Evolutionary conservation across 2,329 filamentous ascomycete genomes (phyloP).

Genomic region (Alternaria sp.): DNA sequence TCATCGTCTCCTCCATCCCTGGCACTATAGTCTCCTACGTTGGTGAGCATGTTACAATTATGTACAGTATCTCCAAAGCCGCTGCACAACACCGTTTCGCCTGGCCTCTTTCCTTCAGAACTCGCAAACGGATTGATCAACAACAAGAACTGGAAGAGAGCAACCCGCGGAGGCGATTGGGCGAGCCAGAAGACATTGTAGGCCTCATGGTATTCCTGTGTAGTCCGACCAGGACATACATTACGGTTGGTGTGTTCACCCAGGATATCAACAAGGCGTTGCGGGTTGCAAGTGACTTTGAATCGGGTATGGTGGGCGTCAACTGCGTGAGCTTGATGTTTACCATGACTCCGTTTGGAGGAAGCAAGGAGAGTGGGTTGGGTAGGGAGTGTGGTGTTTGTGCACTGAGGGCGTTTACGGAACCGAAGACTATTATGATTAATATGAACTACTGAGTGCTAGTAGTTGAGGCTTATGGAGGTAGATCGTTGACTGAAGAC

Average conservation of each 20-base stretch:
- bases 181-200: conserved; percentile 50
- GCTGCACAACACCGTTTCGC: conserved; percentile 53
- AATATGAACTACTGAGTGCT: conserved; percentile 47
- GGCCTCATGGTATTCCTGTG: conserved; percentile 50
- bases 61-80: conserved; percentile 54
- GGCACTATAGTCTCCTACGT: conserved; percentile 51
- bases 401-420: conserved; percentile 59
- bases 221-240: conserved; percentile 41
- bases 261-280: conserved; percentile 51
- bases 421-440: conserved; percentile 62
- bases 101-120: conserved; percentile 53
- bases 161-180: conserved; percentile 46
- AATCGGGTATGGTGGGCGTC: conserved; percentile 48
- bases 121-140: conserved; percentile 50
- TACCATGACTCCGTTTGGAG: conserved; percentile 59
- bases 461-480: background rate
- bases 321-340: conserved; percentile 50
- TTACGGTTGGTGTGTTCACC: conserved; percentile 52
- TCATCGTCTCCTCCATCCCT: conserved; percentile 50
- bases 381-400: conserved; percentile 61
- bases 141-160: conserved; percentile 52
- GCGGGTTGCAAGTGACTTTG: conserved; percentile 45
- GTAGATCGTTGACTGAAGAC: no score
- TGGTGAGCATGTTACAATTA: conserved; percentile 52
- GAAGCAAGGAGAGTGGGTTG: conserved; percentile 60